Percentiles rank a stretch among this genome's conserved stretches.
Conservation (phyloP, 1,284 basidiomycete species). For the Limonomyces culmigenus region DNA sequence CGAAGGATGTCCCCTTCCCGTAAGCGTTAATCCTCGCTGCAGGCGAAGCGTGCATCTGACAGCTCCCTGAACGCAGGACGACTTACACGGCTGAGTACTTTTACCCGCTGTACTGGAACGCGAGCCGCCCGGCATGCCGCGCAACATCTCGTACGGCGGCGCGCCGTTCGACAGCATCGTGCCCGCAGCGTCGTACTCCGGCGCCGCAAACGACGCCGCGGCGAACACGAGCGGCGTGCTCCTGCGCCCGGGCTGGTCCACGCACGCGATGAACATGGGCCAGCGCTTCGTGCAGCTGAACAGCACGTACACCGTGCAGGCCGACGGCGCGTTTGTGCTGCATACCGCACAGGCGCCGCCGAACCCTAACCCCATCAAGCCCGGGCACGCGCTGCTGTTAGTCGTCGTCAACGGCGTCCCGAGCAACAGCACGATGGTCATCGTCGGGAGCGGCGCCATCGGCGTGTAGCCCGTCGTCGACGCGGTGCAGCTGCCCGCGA, state of each 20-base stretch:
- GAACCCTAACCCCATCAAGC: conserved; percentile 62
- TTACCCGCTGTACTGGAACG: conserved; percentile 69
- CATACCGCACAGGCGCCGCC: conserved; percentile 68
- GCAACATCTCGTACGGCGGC: conserved; percentile 64
- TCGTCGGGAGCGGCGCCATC: conserved; percentile 59
- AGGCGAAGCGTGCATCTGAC: no score
- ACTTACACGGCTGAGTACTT: conserved; percentile 74
- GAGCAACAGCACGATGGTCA: conserved; percentile 53
- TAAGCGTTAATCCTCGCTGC: no score
- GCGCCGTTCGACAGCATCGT: conserved; percentile 55
- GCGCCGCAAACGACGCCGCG: conserved; percentile 25
- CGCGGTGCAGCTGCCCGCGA: conserved; percentile 13
- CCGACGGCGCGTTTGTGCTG: conserved; percentile 50
- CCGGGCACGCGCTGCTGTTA: conserved; percentile 65
- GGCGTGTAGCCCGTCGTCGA: conserved; percentile 30
- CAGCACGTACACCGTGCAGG: conserved; percentile 49
- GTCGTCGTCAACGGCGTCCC: conserved; percentile 72
- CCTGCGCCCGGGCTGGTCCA: conserved; percentile 75
- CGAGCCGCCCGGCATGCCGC: conserved; percentile 46
- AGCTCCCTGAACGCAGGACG: no score
- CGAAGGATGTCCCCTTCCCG: conserved; percentile 24
- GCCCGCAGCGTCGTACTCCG: conserved; percentile 31
- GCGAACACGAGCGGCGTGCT: conserved; percentile 52
- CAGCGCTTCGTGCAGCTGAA: conserved; percentile 54
- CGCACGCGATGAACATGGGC: conserved; percentile 79